phyloP scores from a whole-genome alignment of 73 alveolate genomes.

The Symbiodinium pilosum region DNA sequence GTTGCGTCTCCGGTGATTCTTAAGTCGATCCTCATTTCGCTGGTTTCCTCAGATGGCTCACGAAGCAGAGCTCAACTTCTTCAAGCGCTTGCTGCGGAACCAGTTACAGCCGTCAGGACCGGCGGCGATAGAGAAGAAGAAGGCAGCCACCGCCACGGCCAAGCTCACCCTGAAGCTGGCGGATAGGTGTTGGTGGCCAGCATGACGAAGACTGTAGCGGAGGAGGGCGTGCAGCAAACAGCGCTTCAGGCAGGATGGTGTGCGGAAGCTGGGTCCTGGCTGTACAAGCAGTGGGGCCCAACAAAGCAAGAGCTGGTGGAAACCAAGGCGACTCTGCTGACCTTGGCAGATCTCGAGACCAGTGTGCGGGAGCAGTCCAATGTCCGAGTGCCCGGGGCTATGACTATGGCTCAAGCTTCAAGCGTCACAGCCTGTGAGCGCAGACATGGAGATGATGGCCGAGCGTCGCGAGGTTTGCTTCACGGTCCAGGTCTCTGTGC shows the following conservation, averaged over 20 bases:
- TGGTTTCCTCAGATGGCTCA: background rate
- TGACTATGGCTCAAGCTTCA: background rate
- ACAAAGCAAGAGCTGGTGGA: background rate
- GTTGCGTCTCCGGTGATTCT: background rate
- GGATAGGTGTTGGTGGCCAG: background rate
- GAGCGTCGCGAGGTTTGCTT: background rate
- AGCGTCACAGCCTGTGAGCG: background rate
- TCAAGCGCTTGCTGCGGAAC: background rate
- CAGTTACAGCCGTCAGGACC: background rate
- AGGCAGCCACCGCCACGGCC: background rate
- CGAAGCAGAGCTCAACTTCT: background rate
- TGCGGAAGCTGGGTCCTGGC: background rate
- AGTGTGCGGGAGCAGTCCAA: background rate
- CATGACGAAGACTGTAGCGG: background rate
- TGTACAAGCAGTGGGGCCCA: background rate
- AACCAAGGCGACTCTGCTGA: background rate
- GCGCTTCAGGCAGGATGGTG: background rate
- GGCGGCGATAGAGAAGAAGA: background rate
- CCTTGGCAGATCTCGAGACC: background rate
- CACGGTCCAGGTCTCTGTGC: background rate
- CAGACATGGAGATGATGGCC: background rate
- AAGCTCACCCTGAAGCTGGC: background rate
- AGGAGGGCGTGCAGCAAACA: background rate
- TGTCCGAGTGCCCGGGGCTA: too few species aligned
- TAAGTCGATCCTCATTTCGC: background rate